Evolutionary conservation across 2,329 filamentous ascomycete genomes (phyloP), one percentile per base, ranked within the genome.

Genomic region (Stachybotrys elegans): DNA sequence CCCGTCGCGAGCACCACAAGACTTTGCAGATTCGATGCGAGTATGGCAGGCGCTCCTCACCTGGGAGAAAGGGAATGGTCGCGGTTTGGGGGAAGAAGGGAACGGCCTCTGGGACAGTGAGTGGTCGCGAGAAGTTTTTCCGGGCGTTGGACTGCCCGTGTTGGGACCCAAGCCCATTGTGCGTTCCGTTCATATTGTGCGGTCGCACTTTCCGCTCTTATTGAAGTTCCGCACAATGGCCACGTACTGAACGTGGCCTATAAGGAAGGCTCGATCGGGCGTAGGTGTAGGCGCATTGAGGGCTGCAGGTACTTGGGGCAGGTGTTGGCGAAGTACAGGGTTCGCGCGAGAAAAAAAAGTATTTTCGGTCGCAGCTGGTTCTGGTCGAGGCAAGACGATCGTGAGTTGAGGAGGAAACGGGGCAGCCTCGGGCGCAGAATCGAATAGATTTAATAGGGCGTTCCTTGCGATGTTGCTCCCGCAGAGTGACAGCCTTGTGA

Each of bases 61-160:
- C 82, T 52, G 86, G 78, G 61, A 86, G 80, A 63, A 92, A 88
- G 3, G 88, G 87, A 42, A 88, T 76, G 40, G 91, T 84, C 4
- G 86, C 89, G 40, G 84, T 87, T 60, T 92, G 84, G 20, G 88
- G 88, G 42, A 87, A 88, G 65, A 83, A 91, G n/a, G 86, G 85
- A 37, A 93, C 72, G 22, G 87, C 87, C 58, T 93, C 86, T 45
- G 84, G 78, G 12, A 93, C 76, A 4, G 77, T 78, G 58, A 83
- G 81, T 2, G 81, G 73, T 43, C 72, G 62, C 31, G 58, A 50
- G 25, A 64, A 57, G 31, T 55, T 43, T 17, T 54, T 51, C 41
- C 52, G 56, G 22, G 52, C 43, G 40, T 58, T 50, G 14, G 48
- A 38, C 38, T 49, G 51, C 43, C 49, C 53, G 40, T 52, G 45